Evolutionary conservation across 2,329 filamentous ascomycete species (phyloP).

Genomic region (Sclerotiophoma versabilis): DNA sequence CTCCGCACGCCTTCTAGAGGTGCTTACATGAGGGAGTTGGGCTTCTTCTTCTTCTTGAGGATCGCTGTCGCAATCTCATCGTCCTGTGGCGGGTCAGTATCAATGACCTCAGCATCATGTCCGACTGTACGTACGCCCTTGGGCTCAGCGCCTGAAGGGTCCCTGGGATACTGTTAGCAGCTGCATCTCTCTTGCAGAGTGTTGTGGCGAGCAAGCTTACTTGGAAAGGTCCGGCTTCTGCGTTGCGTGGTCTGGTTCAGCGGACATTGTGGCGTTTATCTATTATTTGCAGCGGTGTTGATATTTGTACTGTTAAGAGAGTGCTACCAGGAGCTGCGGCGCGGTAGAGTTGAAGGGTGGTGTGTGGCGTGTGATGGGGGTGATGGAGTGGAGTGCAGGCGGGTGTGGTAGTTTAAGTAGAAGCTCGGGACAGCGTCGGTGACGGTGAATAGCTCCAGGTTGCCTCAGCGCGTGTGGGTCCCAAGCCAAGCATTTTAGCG

Average conservation of each 20-base stretch:
- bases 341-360: slow-evolving; percentile 24
- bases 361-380: slow-evolving; percentile 32
- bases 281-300: slow-evolving; percentile 29
- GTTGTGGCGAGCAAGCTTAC: slow-evolving; percentile 41
- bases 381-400: slow-evolving; percentile 38
- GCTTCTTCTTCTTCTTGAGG: slow-evolving; percentile 99
- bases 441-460: slow-evolving; percentile 39
- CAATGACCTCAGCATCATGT: slow-evolving; percentile 17
- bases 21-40: slow-evolving; percentile 93
- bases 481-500: slow-evolving; percentile 22
- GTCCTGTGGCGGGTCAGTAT: slow-evolving; percentile 63
- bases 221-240: slow-evolving; percentile 58
- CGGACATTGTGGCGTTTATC: slow-evolving; percentile 53
- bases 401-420: slow-evolving; percentile 47
- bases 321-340: slow-evolving; percentile 25
- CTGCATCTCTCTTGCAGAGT: slow-evolving; percentile 12
- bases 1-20: neutral
- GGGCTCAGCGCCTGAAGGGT: slow-evolving; percentile 86
- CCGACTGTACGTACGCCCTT: slow-evolving; percentile 68
- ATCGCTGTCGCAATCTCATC: slow-evolving; percentile 96
- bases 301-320: slow-evolving; percentile 12
- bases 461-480: slow-evolving; percentile 29
- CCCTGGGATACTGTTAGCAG: slow-evolving; percentile 65
- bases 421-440: slow-evolving; percentile 38
- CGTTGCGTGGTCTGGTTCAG: slow-evolving; percentile 58